Conservation (phyloP, 2,329 filamentous ascomycete species). For the Phyllosticta ampelicida region DNA sequence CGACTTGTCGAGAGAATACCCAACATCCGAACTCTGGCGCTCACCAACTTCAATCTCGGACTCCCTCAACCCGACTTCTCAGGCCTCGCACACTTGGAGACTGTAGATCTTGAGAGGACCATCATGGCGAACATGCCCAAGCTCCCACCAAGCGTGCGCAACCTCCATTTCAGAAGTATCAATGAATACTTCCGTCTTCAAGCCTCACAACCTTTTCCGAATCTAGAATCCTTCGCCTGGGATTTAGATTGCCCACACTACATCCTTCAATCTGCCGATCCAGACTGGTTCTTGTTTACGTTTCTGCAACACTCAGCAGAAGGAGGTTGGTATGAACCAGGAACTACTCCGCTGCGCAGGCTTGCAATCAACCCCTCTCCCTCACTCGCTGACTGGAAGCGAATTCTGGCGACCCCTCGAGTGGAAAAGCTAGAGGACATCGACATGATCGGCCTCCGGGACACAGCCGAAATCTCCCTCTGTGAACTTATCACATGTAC, state of each 20-base stretch:
- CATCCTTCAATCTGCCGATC: not conserved
- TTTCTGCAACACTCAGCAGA: not conserved
- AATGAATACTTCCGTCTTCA: not conserved
- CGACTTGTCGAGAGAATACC: conserved; percentile 13
- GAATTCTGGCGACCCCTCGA: not conserved
- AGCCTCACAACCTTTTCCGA: not conserved
- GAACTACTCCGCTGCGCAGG: not conserved
- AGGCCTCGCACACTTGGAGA: not conserved
- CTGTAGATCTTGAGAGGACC: not conserved
- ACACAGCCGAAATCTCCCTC: not conserved
- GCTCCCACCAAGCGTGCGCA: not conserved
- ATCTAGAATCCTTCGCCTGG: not conserved
- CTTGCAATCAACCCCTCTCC: not conserved
- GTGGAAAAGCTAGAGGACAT: not conserved
- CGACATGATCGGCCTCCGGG: not conserved
- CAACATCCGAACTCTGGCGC: conserved; percentile 12
- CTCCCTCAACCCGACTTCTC: not conserved
- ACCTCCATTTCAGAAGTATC: not conserved
- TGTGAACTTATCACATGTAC: not conserved
- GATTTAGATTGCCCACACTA: not conserved
- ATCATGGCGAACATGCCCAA: not conserved
- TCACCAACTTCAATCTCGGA: conserved; percentile 10
- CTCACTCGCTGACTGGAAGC: not conserved
- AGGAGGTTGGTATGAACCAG: no score
- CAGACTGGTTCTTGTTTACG: not conserved